Percentiles rank a stretch among this genome's conserved stretches.
Conservation (phyloP, 139 green algal species). For the Chlorella vulgaris region DNA sequence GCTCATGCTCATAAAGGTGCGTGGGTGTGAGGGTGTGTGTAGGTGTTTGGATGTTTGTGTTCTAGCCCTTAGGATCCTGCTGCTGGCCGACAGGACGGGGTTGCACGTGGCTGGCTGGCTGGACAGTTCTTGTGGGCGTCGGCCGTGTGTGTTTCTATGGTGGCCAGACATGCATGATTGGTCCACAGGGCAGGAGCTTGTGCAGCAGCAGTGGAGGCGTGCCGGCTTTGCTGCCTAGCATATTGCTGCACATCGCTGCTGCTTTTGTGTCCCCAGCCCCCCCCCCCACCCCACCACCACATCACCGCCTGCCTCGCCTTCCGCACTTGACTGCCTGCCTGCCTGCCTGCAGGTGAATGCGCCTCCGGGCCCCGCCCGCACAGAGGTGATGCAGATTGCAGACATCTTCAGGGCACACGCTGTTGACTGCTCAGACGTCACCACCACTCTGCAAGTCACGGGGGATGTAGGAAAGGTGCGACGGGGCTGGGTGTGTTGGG, state of each 20-base stretch:
- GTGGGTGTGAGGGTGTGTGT: background rate
- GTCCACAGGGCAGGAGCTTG: too few relatives aligned
- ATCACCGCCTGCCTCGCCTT: too few relatives aligned
- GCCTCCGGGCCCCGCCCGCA: slow-evolving; percentile 62
- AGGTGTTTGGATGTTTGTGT: slow-evolving; percentile 42
- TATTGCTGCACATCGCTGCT: too few relatives aligned
- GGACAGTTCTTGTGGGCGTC: background rate
- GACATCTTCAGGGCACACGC: slow-evolving; percentile 93
- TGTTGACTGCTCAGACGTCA: slow-evolving; percentile 79
- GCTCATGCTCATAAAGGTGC: slow-evolving; percentile 93
- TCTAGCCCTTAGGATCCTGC: background rate
- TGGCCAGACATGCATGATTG: too few relatives aligned
- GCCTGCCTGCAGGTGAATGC: slow-evolving; percentile 44
- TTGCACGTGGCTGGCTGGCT: background rate
- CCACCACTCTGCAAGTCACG: slow-evolving; percentile 73
- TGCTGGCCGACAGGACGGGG: background rate
- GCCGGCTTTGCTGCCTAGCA: too few relatives aligned
- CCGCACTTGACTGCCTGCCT: too few relatives aligned
- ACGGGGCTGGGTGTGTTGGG: background rate
- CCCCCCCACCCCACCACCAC: too few relatives aligned
- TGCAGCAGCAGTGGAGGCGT: too few relatives aligned
- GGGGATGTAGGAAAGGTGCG: slow-evolving; percentile 94
- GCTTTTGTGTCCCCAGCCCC: too few relatives aligned
- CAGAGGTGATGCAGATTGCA: slow-evolving; percentile 90
- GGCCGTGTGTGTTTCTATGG: too few relatives aligned